Evolutionary conservation across 805 yeast species (phyloP), one percentile per base, ranked within the genome.

Genomic region (Jamesozyma rosinii): DNA sequence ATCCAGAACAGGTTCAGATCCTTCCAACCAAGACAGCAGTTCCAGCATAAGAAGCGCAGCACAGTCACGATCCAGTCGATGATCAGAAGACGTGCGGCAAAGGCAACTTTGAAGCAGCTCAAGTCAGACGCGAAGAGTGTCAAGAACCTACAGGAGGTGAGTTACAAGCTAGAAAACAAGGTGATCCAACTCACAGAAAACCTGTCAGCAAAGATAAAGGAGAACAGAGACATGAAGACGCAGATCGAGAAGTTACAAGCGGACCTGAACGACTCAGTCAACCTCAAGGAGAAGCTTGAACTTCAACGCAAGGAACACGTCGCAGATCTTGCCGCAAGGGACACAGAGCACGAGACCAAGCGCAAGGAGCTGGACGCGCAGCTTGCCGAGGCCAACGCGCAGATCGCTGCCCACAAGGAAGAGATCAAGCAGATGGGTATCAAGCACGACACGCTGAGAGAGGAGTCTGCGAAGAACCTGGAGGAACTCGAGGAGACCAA

Each of bases 121-220:
- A 84, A 78, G 60, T 74, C 73, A n/a, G 97, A 92, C 50, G 95
- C 97, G 26, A 86, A 86, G 61, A 86, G 95, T 14, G 95, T 87
- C 37, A 81, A 82, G 60, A 94, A 83, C 59, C 75, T 86, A 69
- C 79, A 86, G 64, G 95, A 90, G 62, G 95, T 86, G 33, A 88
- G 95, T 55, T 92, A 87, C 67, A 79, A 83, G 61, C 75, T 94
- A 56, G 99, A 92, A 65, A 92, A 92, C 66, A 92, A 94, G 71
- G 97, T 94, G n/a, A 88, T 92, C 51, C 95, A 89, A 64, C 76
- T 92, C 53, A 90, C 97, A 3, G 94, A 90, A 58, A 75, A 82
- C 11, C 71, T 90, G 47, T 77, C 95, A 0, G 66, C 79, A 31
- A 84, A 86, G 61, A 81, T 83, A 21, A 84, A 78, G 51, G 96